Conservation (phyloP, 495 filamentous ascomycete species). For the Apiosordaria backusii region DNA sequence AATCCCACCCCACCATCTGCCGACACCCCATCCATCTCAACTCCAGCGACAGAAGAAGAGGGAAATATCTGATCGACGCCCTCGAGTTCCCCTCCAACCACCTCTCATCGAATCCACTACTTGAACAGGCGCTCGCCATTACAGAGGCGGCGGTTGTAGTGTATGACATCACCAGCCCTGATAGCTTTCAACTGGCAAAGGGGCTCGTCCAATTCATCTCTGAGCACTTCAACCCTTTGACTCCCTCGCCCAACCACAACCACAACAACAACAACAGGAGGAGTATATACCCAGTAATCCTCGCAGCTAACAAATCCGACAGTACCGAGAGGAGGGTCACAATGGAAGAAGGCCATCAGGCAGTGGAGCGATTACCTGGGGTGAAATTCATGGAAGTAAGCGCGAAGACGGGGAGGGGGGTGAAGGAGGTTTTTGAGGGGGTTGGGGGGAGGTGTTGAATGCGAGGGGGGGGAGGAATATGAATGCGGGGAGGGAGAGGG, state of each 20-base stretch:
- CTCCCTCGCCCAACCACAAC: background rate
- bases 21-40: slow-evolving; percentile 31
- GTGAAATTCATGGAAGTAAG: slow-evolving; percentile 37
- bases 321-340: slow-evolving; percentile 22
- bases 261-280: background rate
- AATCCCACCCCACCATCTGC: slow-evolving; percentile 29
- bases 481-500: slow-evolving; percentile 4
- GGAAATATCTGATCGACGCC: slow-evolving; percentile 36
- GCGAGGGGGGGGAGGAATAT: background rate
- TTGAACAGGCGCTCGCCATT: slow-evolving; percentile 37
- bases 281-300: slow-evolving; percentile 31
- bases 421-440: slow-evolving; percentile 11
- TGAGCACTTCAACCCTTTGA: slow-evolving; percentile 17
- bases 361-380: background rate
- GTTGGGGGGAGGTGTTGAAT: background rate
- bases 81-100: slow-evolving; percentile 39
- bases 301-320: slow-evolving; percentile 40
- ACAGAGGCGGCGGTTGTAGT: slow-evolving; percentile 42
- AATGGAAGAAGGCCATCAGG: slow-evolving; percentile 32
- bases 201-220: slow-evolving; percentile 33
- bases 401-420: slow-evolving; percentile 38
- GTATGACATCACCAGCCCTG: slow-evolving; percentile 36
- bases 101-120: slow-evolving; percentile 30
- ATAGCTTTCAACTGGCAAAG: slow-evolving; percentile 31
- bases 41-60: background rate